These are phyloP conservation scores for Niveomyces coronatus DNA, from an alignment of 2,329 filamentous ascomycete species.

Conservation along the genomic window DNA sequence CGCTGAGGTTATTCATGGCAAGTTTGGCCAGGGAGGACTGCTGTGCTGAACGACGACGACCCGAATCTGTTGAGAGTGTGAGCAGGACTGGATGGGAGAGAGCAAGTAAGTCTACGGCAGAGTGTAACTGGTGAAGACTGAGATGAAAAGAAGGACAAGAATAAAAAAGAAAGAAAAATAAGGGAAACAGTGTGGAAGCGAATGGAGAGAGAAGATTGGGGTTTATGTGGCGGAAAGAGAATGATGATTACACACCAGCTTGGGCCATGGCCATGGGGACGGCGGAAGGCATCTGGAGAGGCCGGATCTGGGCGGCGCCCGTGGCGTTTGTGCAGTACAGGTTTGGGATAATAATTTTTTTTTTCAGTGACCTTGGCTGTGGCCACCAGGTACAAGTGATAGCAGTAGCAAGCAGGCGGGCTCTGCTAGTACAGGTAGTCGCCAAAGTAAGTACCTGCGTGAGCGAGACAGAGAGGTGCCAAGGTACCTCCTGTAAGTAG, in stretches of 20 bases:
- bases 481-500: no score
- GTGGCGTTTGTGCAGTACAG: background rate
- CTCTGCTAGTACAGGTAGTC: no score
- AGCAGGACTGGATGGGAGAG: slow-evolving; percentile 5
- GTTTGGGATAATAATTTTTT: background rate
- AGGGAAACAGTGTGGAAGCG: background rate
- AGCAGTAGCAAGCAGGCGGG: no score
- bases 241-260: slow-evolving; percentile 8
- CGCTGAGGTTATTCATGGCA: slow-evolving; percentile 34
- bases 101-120: background rate
- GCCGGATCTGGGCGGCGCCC: slow-evolving; percentile 1
- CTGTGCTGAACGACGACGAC: slow-evolving; percentile 27
- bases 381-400: background rate
- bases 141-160: slow-evolving; percentile 6
- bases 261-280: slow-evolving; percentile 2
- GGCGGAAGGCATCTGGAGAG: slow-evolving; percentile 7
- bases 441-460: no score
- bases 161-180: slow-evolving; percentile 1
- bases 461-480: no score
- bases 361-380: background rate
- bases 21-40: slow-evolving; percentile 33
- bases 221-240: background rate
- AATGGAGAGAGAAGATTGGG: background rate
- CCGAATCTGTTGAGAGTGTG: slow-evolving; percentile 17
- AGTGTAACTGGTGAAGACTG: background rate